Evolutionary conservation across 805 yeast species (phyloP).

Genomic region (Yarrowia keelungensis): DNA sequence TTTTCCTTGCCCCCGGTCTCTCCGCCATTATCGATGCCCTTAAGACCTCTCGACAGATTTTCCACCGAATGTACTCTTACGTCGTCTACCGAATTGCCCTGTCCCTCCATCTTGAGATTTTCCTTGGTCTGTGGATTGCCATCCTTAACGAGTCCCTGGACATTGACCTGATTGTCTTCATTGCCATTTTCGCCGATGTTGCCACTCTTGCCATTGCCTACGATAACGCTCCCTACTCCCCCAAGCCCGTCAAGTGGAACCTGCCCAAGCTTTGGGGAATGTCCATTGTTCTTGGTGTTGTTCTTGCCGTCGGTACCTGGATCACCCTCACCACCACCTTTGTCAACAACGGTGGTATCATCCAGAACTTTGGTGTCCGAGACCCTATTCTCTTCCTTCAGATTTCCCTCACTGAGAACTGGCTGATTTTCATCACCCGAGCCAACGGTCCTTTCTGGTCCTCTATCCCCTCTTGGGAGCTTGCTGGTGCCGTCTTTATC

Average conservation of each 20-base stretch:
- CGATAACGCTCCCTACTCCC: slow-evolving; percentile 95
- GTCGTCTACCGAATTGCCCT: slow-evolving; percentile 98
- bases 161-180: slow-evolving; percentile 92
- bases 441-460: slow-evolving; percentile 99
- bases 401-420: slow-evolving; percentile 93
- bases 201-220: slow-evolving; percentile 83
- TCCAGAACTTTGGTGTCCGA: slow-evolving; percentile 93
- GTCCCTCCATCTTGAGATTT: slow-evolving; percentile 91
- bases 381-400: slow-evolving; percentile 94
- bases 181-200: slow-evolving; percentile 91
- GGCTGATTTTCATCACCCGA: slow-evolving; percentile 96
- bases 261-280: slow-evolving; percentile 89
- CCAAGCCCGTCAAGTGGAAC: slow-evolving; percentile 95
- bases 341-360: slow-evolving; percentile 85
- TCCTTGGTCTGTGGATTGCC: slow-evolving; percentile 97
- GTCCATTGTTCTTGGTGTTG: slow-evolving; percentile 72
- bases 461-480: slow-evolving; percentile 94
- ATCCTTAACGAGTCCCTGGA: slow-evolving; percentile 84
- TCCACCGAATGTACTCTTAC: slow-evolving; percentile 99
- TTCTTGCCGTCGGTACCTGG: slow-evolving; percentile 85
- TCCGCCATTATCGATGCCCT: slow-evolving; percentile 67
- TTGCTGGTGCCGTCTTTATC: slow-evolving; percentile 87
- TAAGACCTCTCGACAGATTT: slow-evolving; percentile 94
- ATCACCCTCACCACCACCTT: slow-evolving; percentile 94
- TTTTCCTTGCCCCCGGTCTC: slow-evolving; percentile 64